Base-by-base conservation (phyloP, 345 rosid genomes). In the Isatis tinctoria region DNA sequence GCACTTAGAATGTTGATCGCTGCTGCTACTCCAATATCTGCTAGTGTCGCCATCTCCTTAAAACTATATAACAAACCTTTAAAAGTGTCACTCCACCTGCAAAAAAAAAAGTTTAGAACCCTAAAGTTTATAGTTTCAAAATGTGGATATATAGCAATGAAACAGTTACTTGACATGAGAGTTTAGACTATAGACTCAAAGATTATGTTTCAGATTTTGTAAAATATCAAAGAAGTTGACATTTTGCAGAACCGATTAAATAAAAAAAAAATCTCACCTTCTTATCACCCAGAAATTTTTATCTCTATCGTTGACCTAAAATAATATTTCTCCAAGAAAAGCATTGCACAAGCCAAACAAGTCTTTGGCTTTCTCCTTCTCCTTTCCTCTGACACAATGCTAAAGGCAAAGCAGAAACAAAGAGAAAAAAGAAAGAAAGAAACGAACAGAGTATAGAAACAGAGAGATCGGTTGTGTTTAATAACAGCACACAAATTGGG, bases 21-120 rank as follows among this genome's bases (percentile, higher is more conserved):
- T 6, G 91, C 98, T 10, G 97, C 79, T 62, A 93, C 82, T 56
- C 90, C 94, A 66, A 93, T 89, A 84, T 93, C 98, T 37, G 18
- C 44, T 32, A 93, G 62, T 5, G 96, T 89, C 18, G 98, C 97
- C 98, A 93, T 93, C 69, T 82, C 62, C 43, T 68, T 10, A 52
- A 24, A 74, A 20, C 32, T 28, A 28, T 20, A 28, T 44, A n/a
- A n/a, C n/a, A 18, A 17, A 43, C 77, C 81, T 70, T 63, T 17
- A 33, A 27, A 12, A n/a, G n/a, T n/a, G 0, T 27, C 3, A 6
- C 17, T 51, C 44, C 47, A 56, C 77, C 84, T 81, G 56, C 36
- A 74, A 45, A 51, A 49, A n/a, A 0, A 30, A 30, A 32, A 6
- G 6, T 26, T 22, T 1, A 6, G 13, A 71, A 32, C 58, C 27